These are phyloP conservation scores for Fusarium sp. DNA, from an alignment of 2,329 filamentous ascomycete species.

Conservation along the genomic window DNA sequence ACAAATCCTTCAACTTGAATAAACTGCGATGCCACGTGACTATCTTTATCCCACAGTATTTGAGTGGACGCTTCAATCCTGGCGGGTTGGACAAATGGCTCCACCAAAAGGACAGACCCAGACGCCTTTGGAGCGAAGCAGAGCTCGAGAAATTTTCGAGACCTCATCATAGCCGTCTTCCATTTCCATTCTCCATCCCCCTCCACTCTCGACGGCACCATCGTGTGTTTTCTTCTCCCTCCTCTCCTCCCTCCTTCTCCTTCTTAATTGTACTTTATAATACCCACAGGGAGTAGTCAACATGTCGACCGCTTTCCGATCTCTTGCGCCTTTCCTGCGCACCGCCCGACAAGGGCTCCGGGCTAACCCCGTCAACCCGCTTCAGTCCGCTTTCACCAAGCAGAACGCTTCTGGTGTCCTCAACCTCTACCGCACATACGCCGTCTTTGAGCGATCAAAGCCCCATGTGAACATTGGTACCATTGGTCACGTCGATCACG, in stretches of 20 bases:
- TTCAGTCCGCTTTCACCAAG: conserved; percentile 76
- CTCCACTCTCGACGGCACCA: conserved; percentile 37
- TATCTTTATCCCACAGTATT: conserved; percentile 16
- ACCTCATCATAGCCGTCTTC: conserved; percentile 42
- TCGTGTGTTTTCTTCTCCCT: conserved; percentile 36
- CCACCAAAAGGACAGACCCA: conserved; percentile 37
- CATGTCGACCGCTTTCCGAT: conserved; percentile 86
- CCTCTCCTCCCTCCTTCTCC: conserved; percentile 24
- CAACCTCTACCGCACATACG: conserved; percentile 74
- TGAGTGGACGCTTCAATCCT: conserved; percentile 41
- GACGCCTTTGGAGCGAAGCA: conserved; percentile 36
- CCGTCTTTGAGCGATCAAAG: conserved; percentile 87
- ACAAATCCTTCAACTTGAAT: not conserved
- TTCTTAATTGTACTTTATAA: conserved; percentile 44
- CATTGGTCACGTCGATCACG: conserved; percentile 99
- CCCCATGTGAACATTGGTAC: conserved; percentile 99
- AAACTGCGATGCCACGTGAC: conserved; percentile 43
- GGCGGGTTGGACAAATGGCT: conserved; percentile 29
- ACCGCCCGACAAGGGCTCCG: conserved; percentile 81
- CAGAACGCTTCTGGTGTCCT: conserved; percentile 73
- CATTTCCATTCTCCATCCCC: conserved; percentile 32
- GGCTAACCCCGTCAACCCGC: conserved; percentile 77
- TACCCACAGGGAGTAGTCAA: conserved; percentile 54
- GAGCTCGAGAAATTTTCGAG: conserved; percentile 56
- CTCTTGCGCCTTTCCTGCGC: conserved; percentile 82